Base-by-base conservation (phyloP, 2,329 filamentous ascomycete genomes). In the Verticillium klebahnii region DNA sequence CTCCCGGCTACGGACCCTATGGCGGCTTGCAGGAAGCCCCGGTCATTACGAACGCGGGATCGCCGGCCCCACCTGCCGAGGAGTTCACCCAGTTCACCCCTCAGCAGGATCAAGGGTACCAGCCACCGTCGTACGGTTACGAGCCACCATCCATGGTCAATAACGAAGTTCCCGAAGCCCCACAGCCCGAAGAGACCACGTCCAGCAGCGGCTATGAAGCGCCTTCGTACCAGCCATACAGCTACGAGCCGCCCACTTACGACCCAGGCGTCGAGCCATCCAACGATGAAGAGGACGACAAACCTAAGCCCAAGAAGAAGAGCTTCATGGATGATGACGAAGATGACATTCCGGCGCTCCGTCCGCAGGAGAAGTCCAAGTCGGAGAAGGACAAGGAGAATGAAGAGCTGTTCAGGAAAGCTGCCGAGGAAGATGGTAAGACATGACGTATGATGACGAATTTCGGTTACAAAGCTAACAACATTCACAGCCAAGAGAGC, bases 311-410 rank as follows among this genome's bases (percentile, higher is more conserved):
- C 0, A 91, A 91, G 75, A 91, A 91, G 77, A 93, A 90, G 73
- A 87, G 85, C 25, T 88, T 92, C 69, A 91, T 95, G 84, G 89
- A 94, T 69, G 89, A 94, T 66, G 91, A 94, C 32, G 89, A 93
- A 14, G 90, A 92, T 29, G 86, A 90, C 62, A 82, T 90, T 54
- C 79, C 86, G 36, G 77, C 78, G 7, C 65, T 78, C 54, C 79
- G 73, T 52, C 63, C 66, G 11, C 59, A 67, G 15, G 84, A 82
- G 54, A 89, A 90, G 72, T 83, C 76, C 2, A 88, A 89, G 72
- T 78, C 83, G 45, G 88, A 90, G 14, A 89, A 87, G 69, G 91
- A 96, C 69, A 84, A 86, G 29, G 90, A 92, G 73, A 93, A 93
- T 57, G 89, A 92, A 62, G 93, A 96, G 69, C 88, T 92, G 73